Percentiles rank a stretch among this genome's conserved stretches.
Evolutionary conservation across 2,329 filamentous ascomycete species (phyloP).

Genomic region (Curvularia sp.): DNA sequence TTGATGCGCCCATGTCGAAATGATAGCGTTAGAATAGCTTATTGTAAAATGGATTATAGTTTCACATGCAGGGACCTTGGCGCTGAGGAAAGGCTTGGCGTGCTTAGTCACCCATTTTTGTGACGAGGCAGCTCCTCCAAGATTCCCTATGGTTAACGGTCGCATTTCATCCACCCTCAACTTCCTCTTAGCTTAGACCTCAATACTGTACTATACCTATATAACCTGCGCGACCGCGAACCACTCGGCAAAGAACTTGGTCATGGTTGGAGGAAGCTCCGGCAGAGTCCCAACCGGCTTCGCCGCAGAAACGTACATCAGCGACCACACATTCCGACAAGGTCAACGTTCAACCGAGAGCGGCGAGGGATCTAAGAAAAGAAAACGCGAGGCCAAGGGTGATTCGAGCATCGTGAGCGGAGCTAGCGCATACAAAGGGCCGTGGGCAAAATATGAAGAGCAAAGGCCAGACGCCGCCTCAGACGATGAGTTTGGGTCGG

Average conservation of each 20-base stretch:
- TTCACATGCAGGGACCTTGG: constrained; percentile 10
- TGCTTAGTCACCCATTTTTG: constrained; percentile 31
- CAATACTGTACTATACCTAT: no score
- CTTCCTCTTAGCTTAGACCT: background rate
- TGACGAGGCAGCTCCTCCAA: constrained; percentile 8
- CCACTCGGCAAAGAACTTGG: background rate
- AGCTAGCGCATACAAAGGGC: constrained; percentile 86
- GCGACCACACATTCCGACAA: constrained; percentile 86
- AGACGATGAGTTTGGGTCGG: constrained; percentile 67
- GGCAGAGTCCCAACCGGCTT: constrained; percentile 72
- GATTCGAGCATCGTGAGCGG: constrained; percentile 85
- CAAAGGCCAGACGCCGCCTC: constrained; percentile 73
- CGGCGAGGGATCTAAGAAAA: constrained; percentile 70
- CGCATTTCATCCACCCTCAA: background rate
- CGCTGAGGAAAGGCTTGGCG: constrained; percentile 13
- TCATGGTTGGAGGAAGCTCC: constrained; percentile 36
- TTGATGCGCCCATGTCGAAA: constrained; percentile 39
- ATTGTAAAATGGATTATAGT: constrained; percentile 37
- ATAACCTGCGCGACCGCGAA: background rate
- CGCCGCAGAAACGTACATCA: constrained; percentile 87
- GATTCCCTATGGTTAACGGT: background rate
- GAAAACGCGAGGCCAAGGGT: constrained; percentile 85
- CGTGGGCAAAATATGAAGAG: constrained; percentile 86
- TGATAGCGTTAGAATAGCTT: constrained; percentile 44
- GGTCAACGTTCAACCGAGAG: constrained; percentile 82